Evolutionary conservation across 495 filamentous ascomycete genomes (phyloP), one percentile per base, ranked within the genome.

Genomic region (Sordaria brevicollis): DNA sequence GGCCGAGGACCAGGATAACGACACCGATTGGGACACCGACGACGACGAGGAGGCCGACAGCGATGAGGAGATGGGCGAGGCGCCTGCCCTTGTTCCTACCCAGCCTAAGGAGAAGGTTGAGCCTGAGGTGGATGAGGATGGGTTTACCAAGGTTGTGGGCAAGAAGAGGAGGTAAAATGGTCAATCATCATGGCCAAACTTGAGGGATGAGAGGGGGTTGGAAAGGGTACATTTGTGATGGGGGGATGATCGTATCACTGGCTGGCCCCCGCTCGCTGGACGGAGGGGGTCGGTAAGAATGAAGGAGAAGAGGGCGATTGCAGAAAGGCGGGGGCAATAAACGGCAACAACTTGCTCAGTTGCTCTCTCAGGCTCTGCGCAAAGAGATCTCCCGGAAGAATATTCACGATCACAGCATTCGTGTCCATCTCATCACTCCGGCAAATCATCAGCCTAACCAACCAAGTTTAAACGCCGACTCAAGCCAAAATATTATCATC

Each of bases 111-210:
- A 89, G 80, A 92, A 86, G 79, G 77, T 82, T 62, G 87, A 86
- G 74, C 91, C 92, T 2, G 91, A 93, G 79, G 83, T 97, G 66
- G 94, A 97, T 80, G 93, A 96, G 67, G 94, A 97, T 74, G 94
- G 94, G 15, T 98, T 98, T 78, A 93, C 89, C n/a, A 93, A 90
- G 82, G 92, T 97, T 69, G 84, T 90, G 71, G 86, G 88, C 70
- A 93, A 89, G 82, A 91, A 88, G 85, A 89, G 82, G 75, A 79
- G 79, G 81, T 86, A 72, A 15, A 65, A 35, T 34, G 35, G 41
- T 34, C 29, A 2, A 13, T 57, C 5, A 13, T 6, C 43, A 5
- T 54, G n/a, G n/a, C 25, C 29, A 70, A 38, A 67, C 9, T 33
- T 37, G 37, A 37, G 33, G 62, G 62, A 69, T 65, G 66, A n/a